Conservation (phyloP, 352 stramenopile species). For the Plasmopara muralis region DNA sequence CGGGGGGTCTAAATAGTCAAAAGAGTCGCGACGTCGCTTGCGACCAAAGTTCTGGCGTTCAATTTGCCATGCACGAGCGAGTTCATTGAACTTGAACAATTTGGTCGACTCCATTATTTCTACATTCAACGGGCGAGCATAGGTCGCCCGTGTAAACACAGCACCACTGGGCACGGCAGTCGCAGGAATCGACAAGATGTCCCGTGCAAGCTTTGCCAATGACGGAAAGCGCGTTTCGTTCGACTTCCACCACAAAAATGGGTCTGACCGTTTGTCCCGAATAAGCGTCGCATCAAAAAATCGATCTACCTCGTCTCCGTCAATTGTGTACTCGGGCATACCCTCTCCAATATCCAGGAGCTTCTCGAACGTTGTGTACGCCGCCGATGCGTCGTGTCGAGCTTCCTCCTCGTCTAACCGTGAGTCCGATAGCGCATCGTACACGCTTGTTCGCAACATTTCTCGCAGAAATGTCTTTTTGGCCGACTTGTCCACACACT, state of each 20-base stretch:
- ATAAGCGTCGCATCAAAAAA: conserved; percentile 79
- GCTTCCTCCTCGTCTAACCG: conserved; percentile 47
- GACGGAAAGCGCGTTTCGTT: conserved; percentile 70
- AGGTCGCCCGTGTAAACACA: conserved; percentile 62
- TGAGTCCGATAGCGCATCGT: conserved; percentile 50
- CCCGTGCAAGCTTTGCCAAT: conserved; percentile 66
- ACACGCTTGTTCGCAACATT: conserved; percentile 68
- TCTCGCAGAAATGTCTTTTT: conserved; percentile 74
- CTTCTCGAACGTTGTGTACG: conserved; percentile 79
- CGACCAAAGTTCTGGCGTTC: conserved; percentile 68
- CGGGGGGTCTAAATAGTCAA: conserved; percentile 60
- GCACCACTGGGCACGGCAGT: conserved; percentile 60
- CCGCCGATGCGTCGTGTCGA: conserved; percentile 52
- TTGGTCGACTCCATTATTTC: conserved; percentile 61
- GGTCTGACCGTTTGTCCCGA: conserved; percentile 71
- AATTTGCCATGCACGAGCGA: conserved; percentile 70
- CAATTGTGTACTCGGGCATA: conserved; percentile 70
- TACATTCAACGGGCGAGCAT: conserved; percentile 50
- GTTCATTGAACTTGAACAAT: conserved; percentile 68
- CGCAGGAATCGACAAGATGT: conserved; percentile 67
- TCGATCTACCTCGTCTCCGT: conserved; percentile 72
- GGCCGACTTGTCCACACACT: conserved; percentile 63
- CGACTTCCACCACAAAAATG: conserved; percentile 80
- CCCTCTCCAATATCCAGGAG: conserved; percentile 74
- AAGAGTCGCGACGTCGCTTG: conserved; percentile 71